Evolutionary conservation across 768 basidiomycete genomes (phyloP).

Genomic region (Russula olivacea): DNA sequence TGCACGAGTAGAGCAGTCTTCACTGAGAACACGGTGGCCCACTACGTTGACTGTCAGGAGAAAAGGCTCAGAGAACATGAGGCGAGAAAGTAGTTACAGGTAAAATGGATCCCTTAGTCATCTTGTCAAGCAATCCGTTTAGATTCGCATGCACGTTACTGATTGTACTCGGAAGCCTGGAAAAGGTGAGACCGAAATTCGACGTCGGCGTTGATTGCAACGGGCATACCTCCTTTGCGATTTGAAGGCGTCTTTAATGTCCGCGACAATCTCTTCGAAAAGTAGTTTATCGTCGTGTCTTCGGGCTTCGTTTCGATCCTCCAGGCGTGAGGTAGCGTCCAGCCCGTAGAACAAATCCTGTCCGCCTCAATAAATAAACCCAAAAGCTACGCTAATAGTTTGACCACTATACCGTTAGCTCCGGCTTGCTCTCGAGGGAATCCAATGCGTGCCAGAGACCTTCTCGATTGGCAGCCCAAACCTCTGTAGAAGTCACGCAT

Average conservation of each 20-base stretch:
- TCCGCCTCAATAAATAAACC: background rate
- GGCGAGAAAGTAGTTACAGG: background rate
- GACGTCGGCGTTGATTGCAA: background rate
- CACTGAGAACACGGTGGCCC: background rate
- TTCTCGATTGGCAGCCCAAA: slow-evolving; percentile 19
- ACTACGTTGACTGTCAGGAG: slow-evolving; percentile 3
- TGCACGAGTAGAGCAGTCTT: slow-evolving; percentile 18
- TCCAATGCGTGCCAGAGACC: slow-evolving; percentile 3
- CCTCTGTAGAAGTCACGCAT: slow-evolving; percentile 4
- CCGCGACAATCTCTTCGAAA: slow-evolving; percentile 7
- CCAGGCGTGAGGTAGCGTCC: background rate
- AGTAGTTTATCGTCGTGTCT: slow-evolving; percentile 6
- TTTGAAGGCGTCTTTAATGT: slow-evolving; percentile 3
- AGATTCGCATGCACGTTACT: background rate
- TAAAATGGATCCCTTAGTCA: background rate
- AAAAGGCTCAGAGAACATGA: background rate
- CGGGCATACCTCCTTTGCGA: background rate
- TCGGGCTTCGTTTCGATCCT: slow-evolving; percentile 5
- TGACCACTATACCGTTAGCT: slow-evolving; percentile 6
- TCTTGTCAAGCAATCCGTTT: background rate
- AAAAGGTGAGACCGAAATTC: background rate
- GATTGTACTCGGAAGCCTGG: slow-evolving; percentile 9
- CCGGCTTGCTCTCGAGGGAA: slow-evolving; percentile 5
- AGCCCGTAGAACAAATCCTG: slow-evolving; percentile 7
- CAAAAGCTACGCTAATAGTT: background rate